These are phyloP conservation scores for Lycium barbarum DNA, from an alignment of 257 asterid species.

Conservation along the genomic window DNA sequence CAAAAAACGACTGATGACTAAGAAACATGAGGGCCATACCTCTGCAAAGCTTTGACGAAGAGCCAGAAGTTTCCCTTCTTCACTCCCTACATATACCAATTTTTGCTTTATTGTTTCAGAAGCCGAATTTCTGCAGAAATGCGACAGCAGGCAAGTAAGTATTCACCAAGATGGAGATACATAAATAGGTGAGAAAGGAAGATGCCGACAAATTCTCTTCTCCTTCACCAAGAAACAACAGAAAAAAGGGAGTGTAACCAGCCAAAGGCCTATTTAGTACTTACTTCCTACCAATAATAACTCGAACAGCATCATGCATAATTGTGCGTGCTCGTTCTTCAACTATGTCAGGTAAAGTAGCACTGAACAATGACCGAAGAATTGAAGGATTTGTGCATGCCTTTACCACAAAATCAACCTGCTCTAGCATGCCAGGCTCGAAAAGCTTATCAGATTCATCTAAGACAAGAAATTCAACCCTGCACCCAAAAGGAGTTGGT, in stretches of 20 bases:
- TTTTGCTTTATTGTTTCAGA: conserved; percentile 84
- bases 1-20: conserved; percentile 1
- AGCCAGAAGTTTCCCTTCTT: conserved; percentile 94
- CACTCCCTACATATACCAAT: conserved; percentile 87
- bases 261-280: conserved; percentile 31
- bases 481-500: conserved; percentile 39
- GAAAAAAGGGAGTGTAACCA: background rate
- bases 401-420: conserved; percentile 89
- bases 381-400: conserved; percentile 97
- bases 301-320: conserved; percentile 92
- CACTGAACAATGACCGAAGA: conserved; percentile 80
- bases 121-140: conserved; percentile 77
- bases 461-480: conserved; percentile 89
- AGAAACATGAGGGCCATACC: conserved; percentile 50
- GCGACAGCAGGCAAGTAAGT: conserved; percentile 18
- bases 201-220: background rate
- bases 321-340: conserved; percentile 94
- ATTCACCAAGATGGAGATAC: background rate
- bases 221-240: background rate
- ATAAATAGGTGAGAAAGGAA: background rate
- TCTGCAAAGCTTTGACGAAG: conserved; percentile 89
- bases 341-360: conserved; percentile 91
- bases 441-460: conserved; percentile 95
- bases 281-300: conserved; percentile 91
- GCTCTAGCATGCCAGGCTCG: conserved; percentile 88